A percentile compares a stretch with the other conserved stretches of the same genome.
These are phyloP conservation scores for Phytophthora sp. DNA, from an alignment of 352 stramenopile species.

Conservation along the genomic window DNA sequence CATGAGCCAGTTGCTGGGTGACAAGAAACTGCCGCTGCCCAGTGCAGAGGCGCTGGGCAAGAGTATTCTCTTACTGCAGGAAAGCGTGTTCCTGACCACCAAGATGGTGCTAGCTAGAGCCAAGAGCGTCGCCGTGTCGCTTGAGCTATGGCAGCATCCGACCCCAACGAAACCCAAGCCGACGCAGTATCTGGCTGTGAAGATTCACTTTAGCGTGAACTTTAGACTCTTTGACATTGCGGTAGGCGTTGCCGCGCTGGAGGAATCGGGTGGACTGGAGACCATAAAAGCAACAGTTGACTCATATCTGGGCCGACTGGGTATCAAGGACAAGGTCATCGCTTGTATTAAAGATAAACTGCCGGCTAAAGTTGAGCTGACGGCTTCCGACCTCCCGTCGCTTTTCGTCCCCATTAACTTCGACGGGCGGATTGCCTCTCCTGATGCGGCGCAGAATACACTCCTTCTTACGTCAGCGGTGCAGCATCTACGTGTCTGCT, in stretches of 20 bases:
- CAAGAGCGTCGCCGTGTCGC: constrained; percentile 68
- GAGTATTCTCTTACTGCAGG: constrained; percentile 70
- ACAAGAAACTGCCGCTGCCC: constrained; percentile 66
- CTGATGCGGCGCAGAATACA: constrained; percentile 54
- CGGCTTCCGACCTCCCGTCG: constrained; percentile 55
- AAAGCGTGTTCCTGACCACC: constrained; percentile 69
- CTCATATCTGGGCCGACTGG: constrained; percentile 62
- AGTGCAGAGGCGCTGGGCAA: constrained; percentile 67
- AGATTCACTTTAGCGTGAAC: constrained; percentile 81
- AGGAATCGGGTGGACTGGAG: constrained; percentile 45
- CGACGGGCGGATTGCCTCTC: constrained; percentile 51
- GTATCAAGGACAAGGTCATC: constrained; percentile 81
- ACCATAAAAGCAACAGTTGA: constrained; percentile 59
- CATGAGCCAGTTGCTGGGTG: constrained; percentile 65
- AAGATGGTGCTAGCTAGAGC: constrained; percentile 68
- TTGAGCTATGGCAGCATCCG: constrained; percentile 72
- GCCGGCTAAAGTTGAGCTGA: constrained; percentile 44
- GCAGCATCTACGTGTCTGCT: constrained; percentile 56
- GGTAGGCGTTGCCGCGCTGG: constrained; percentile 57
- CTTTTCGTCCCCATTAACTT: constrained; percentile 60
- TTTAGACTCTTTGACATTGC: constrained; percentile 72
- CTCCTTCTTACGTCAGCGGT: constrained; percentile 63
- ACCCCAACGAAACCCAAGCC: constrained; percentile 32
- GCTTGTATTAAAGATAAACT: constrained; percentile 65
- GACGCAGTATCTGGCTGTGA: constrained; percentile 69